Base-by-base conservation (phyloP, 2,329 filamentous ascomycete genomes). In the Botrytis porri region DNA sequence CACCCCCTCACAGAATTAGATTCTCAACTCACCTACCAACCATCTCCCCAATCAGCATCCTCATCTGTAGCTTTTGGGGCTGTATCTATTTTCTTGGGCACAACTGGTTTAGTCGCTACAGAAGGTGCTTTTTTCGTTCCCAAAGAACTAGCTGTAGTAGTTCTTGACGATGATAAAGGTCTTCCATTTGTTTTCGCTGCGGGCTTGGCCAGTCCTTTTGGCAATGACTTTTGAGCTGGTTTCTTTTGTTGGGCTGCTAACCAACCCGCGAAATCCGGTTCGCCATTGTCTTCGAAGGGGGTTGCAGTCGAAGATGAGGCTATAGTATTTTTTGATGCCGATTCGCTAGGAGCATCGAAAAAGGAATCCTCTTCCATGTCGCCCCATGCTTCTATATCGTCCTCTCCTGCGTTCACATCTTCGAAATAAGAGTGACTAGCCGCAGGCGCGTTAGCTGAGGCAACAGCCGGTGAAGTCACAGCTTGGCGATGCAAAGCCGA, bases 181-280 rank as follows among this genome's bases (percentile, higher is more conserved):
- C 80, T 73, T 16, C 60, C 71, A 14, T 69, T 74, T 64, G 45
- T 75, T 51, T 75, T 73, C 22, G 81, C 76, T 1, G 82, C 74
- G 3, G 88, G 79, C 82, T 97, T 97, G 1, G 85, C 83, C 39
- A 98, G 81, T 0, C 95, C 95, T 83, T 97, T 99, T 0, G 95
- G 95, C 71, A 98, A 81, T 4, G 91, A 84, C 76, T 93, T 96
- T 1, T 65, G 67, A 72, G 80, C 80, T 70, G 73, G 82, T 79
- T 86, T 86, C 84, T 97, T 98, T 9, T 92, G 89, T 81, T 98
- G 94, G 20, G 95, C 94, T 20, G 93, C 94, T 35, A 98, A 83
- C 95, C 96, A 98, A 8, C 94, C 95, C 8, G 94, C 95, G 82
- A 99, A 98, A 81, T 98, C 96, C 0, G 95, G 95, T 81, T 99